Evolutionary conservation across 1,284 basidiomycete species (phyloP), one percentile per base, ranked within the genome.

Genomic region (Rhodotorula sp.): DNA sequence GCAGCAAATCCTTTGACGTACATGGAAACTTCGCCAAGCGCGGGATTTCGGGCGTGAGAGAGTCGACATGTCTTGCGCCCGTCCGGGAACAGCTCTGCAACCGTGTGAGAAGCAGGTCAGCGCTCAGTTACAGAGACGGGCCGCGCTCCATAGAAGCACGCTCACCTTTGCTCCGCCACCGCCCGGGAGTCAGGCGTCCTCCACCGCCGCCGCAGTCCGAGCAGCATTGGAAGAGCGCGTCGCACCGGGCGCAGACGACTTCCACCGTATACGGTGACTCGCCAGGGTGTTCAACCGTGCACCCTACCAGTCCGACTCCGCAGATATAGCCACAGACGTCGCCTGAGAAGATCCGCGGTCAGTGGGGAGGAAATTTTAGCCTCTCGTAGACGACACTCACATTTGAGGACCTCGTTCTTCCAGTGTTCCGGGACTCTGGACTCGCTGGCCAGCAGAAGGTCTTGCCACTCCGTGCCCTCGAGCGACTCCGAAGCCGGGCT

Each of bases 141-240:
- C 38, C 1, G 38, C 2, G 38, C 38, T 43, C 38, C 10, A 43
- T 43, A 1, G 38, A 12, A 12, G 10, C 2, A 43, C 38, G 38
- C 38, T 43, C 43, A 56, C 63, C 62, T 19, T 60, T 65, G 60
- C 70, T 61, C 43, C 72, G 57, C 72, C 72, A 74, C 28, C 61
- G 50, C 0, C 72, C 72, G 15, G 71, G 65, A 63, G 72, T 74
- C 28, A 74, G 38, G 7, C 69, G 28, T 8, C 72, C 72, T 5
- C 72, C 72, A 1, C 72, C 72, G 3, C 64, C 59, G 3, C 72
- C 72, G 31, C 72, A 74, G 43, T 71, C 67, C 5, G 48, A 58
- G 43, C 72, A 74, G 19, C 64, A 62, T 34, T 64, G 54, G 62
- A 68, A 71, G n/a, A 65, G 45, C 6, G 54, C 61, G 26, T 63